Percentiles rank a stretch among this genome's conserved stretches.
phyloP scores from a whole-genome alignment of 345 rosid genomes.

The Eucalyptus erythrocorys region DNA sequence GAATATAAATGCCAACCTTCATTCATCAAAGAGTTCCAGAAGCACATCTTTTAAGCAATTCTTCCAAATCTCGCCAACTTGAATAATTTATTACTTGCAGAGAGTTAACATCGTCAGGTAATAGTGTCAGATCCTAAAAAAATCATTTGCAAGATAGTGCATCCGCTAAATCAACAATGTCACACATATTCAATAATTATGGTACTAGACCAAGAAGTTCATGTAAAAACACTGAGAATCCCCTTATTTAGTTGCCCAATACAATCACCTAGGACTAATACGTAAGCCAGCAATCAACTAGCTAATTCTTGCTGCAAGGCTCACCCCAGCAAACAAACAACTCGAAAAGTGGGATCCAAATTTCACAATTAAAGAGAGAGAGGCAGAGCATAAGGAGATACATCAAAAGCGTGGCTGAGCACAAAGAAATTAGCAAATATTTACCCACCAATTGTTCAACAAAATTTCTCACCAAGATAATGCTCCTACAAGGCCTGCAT shows the following conservation, averaged over 20 bases:
- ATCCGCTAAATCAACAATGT: not conserved
- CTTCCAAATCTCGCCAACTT: not conserved
- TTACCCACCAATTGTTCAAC: no score
- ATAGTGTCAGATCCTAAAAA: not conserved
- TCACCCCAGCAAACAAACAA: no score
- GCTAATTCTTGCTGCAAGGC: no score
- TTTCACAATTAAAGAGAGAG: no score
- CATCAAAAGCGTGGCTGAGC: no score
- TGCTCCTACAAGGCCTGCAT: no score
- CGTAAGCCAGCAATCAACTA: no score
- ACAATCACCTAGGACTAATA: not conserved
- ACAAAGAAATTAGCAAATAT: no score
- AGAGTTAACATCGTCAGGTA: not conserved
- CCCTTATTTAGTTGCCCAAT: not conserved
- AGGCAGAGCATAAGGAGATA: no score
- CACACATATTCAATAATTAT: not conserved
- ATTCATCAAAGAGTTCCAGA: not conserved
- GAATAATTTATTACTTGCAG: not conserved
- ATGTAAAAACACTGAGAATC: not conserved
- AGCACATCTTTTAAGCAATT: not conserved
- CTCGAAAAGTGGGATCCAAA: no score
- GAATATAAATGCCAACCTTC: not conserved
- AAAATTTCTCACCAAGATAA: no score
- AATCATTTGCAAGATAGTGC: not conserved
- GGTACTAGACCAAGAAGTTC: not conserved